phyloP scores from a whole-genome alignment of 768 basidiomycete genomes.

The Podaxis sp. region DNA sequence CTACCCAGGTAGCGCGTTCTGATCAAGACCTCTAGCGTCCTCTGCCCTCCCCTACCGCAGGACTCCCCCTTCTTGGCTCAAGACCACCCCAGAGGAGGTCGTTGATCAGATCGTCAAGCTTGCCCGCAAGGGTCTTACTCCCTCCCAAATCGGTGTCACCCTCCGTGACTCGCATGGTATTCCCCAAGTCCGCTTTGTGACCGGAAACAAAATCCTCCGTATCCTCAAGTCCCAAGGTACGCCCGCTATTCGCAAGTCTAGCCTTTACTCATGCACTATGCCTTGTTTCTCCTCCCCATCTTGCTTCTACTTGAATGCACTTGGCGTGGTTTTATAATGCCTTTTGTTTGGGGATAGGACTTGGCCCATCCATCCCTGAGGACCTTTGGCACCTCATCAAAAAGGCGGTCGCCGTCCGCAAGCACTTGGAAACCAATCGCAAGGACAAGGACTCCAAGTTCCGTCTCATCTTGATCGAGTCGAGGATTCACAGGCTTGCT shows the following conservation, averaged over 20 bases:
- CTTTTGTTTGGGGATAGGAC: conserved; percentile 74
- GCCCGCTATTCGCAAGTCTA: conserved; percentile 24
- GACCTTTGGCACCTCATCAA: conserved; percentile 99
- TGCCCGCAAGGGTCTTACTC: conserved; percentile 95
- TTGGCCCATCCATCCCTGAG: conserved; percentile 97
- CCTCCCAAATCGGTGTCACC: conserved; percentile 97
- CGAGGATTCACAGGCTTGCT: conserved; percentile 94
- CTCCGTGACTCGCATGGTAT: conserved; percentile 98
- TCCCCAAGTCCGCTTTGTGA: conserved; percentile 97
- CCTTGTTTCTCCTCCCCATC: conserved; percentile 18
- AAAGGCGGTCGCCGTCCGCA: conserved; percentile 99
- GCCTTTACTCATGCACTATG: conserved; percentile 27
- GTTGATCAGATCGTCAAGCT: conserved; percentile 96
- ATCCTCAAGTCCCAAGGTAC: conserved; percentile 93
- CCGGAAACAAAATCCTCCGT: conserved; percentile 99
- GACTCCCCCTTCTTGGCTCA: conserved; percentile 93
- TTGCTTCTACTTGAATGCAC: conserved; percentile 17
- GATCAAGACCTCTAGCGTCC: conserved; percentile 51
- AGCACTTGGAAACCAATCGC: conserved; percentile 97
- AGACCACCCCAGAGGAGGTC: conserved; percentile 93
- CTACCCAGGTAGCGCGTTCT: conserved; percentile 10
- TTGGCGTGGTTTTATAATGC: conserved; percentile 25
- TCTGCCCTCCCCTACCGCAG: conserved; percentile 98
- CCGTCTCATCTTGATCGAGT: conserved; percentile 98
- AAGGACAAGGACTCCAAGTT: conserved; percentile 98